A percentile compares a stretch with the other conserved stretches of the same genome.
Conservation (phyloP, 331 rosid species). For the Pyrus hybrid region DNA sequence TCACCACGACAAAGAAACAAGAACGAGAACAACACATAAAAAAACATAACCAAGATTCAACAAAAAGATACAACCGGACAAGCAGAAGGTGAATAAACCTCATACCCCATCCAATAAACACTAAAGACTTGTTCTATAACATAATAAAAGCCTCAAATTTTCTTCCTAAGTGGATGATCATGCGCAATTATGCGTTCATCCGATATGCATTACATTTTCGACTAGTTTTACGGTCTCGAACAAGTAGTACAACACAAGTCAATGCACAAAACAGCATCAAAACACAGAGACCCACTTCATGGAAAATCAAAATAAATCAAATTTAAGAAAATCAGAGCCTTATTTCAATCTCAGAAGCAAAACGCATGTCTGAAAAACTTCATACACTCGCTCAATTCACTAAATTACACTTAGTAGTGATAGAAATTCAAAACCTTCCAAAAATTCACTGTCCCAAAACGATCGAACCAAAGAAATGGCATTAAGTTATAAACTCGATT, state of each 20-base stretch:
- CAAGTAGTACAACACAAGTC: slow-evolving; percentile 4
- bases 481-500: background rate
- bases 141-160: background rate
- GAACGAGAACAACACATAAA: background rate
- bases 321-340: slow-evolving; percentile 4
- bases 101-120: slow-evolving; percentile 5
- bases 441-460: slow-evolving; percentile 10
- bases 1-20: background rate
- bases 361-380: slow-evolving; percentile 4
- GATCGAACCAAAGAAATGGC: slow-evolving; percentile 13
- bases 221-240: background rate
- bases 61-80: background rate
- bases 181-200: background rate
- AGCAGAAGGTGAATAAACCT: background rate
- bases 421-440: background rate
- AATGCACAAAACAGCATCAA: slow-evolving; percentile 3
- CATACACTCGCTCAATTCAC: background rate
- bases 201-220: slow-evolving; percentile 4
- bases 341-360: background rate
- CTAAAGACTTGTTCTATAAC: background rate
- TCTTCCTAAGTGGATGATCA: background rate
- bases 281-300: background rate
- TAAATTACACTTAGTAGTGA: background rate
- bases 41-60: background rate
- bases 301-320: slow-evolving; percentile 10